These are phyloP conservation scores for Phyllosticta citrichinensis DNA, from an alignment of 2,329 filamentous ascomycete genomes.

Conservation along the genomic window DNA sequence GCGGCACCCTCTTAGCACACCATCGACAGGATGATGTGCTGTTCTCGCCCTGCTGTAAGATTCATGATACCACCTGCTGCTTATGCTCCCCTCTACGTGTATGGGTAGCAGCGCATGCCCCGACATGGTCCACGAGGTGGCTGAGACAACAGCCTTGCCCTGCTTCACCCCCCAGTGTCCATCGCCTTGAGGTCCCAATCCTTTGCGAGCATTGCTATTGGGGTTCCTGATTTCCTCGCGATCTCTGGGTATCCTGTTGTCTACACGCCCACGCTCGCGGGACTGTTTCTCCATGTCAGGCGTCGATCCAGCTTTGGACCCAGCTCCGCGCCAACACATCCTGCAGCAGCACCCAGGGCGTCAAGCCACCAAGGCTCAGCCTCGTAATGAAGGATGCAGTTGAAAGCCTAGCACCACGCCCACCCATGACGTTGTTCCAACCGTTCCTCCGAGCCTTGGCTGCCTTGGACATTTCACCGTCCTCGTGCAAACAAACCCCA, in stretches of 20 bases:
- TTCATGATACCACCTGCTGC: not conserved
- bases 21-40: constrained; percentile 7
- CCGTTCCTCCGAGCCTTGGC: not conserved
- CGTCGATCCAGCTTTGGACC: constrained; percentile 10
- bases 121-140: constrained; percentile 1
- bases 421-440: constrained; percentile 3
- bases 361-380: constrained; percentile 19
- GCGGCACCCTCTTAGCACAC: not conserved
- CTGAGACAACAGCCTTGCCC: constrained; percentile 4
- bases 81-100: constrained; percentile 4
- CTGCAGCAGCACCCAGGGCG: constrained; percentile 19
- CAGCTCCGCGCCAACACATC: constrained; percentile 25
- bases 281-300: constrained; percentile 10
- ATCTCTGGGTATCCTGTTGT: constrained; percentile 30
- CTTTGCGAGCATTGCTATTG: constrained; percentile 3
- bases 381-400: constrained; percentile 13
- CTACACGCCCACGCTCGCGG: constrained; percentile 22
- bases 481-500: not conserved
- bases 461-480: not conserved
- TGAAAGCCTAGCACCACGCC: not conserved
- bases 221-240: constrained; percentile 16
- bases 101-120: not conserved
- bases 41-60: constrained; percentile 6
- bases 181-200: constrained; percentile 1
- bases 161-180: not conserved